These are phyloP conservation scores for Litchi chinensis DNA, from an alignment of 345 rosid genomes.

Conservation along the genomic window DNA sequence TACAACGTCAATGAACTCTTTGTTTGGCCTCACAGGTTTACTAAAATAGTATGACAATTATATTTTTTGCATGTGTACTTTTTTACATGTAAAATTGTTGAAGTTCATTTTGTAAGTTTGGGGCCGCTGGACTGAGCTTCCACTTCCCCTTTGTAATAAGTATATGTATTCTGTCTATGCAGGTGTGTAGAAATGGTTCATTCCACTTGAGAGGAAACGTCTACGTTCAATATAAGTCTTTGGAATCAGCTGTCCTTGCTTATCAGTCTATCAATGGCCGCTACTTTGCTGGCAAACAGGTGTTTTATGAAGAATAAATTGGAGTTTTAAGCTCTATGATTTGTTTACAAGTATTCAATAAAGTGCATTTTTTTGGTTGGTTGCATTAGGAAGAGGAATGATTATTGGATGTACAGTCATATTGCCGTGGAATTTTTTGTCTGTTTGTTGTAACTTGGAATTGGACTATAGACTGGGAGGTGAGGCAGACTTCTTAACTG, in stretches of 20 bases:
- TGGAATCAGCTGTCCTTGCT: constrained; percentile 81
- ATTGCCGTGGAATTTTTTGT: not conserved
- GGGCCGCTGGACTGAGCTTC: not conserved
- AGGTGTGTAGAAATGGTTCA: constrained; percentile 91
- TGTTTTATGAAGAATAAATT: constrained; percentile 26
- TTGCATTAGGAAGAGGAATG: not conserved
- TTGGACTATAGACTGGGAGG: not conserved
- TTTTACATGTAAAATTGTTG: not conserved
- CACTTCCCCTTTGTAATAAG: constrained; percentile 11
- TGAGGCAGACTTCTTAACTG: not conserved
- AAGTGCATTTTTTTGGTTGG: not conserved
- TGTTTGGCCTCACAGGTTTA: not conserved
- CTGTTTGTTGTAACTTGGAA: not conserved
- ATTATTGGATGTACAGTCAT: not conserved
- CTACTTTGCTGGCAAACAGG: constrained; percentile 98
- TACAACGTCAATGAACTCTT: not conserved
- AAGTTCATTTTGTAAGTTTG: constrained; percentile 20
- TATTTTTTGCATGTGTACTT: not conserved
- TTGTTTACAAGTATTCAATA: not conserved
- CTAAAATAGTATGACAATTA: not conserved
- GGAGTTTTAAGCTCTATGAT: not conserved
- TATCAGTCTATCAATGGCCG: constrained; percentile 73
- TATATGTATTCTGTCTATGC: constrained; percentile 24
- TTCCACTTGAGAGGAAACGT: constrained; percentile 95
- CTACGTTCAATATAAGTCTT: constrained; percentile 74